Evolutionary conservation across 2,329 filamentous ascomycete species (phyloP), one percentile per base, ranked within the genome.

Genomic region (Apiospora marii): DNA sequence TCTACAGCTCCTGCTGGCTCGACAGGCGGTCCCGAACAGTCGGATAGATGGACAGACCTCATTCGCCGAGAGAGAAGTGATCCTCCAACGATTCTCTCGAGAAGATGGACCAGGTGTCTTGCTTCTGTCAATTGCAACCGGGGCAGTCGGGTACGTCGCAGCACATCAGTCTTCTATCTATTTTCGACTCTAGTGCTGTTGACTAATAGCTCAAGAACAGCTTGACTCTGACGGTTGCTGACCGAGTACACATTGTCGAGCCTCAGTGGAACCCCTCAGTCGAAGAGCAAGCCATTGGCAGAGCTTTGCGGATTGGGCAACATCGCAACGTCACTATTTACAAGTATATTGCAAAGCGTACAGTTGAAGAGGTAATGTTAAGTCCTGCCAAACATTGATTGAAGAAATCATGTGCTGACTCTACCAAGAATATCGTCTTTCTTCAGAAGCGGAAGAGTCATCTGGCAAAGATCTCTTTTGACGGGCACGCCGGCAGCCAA

Each of bases 241-340:
- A 53, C 1, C 44, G 48, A n/a, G 53, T 73, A 1, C 43, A 73
- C 34, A 67, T 73, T 16, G 37, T 73, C 1, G 72, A 73, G 22
- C 72, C 72, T 19, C 69, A 73, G 41, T 73, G 72, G 61, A 73
- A 73, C 16, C 72, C 72, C 1, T 73, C 72, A 10, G 69, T 73
- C 12, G 72, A 73, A n/a, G 46, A 67, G 0, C 69, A 73, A 27
- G 69, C 69, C 14, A 68, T 73, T 7, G 69, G 44, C n/a, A 67
- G 72, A 19, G 72, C 61, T n/a, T 24, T 73, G 0, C n/a, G 61
- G 10, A 67, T 73, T 1, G 72, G 69, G 8, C 72, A 73, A 34
- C 67, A 44, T 7, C 51, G 41, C 1, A 37, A 68, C 19, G 72
- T 73, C 4, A 51, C 34, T 27, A 41, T 73, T 1, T 27, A 53